A percentile compares a stretch with the other conserved stretches of the same genome.
Conservation (phyloP, 1,284 basidiomycete species). For the Ganoderma boninense region DNA sequence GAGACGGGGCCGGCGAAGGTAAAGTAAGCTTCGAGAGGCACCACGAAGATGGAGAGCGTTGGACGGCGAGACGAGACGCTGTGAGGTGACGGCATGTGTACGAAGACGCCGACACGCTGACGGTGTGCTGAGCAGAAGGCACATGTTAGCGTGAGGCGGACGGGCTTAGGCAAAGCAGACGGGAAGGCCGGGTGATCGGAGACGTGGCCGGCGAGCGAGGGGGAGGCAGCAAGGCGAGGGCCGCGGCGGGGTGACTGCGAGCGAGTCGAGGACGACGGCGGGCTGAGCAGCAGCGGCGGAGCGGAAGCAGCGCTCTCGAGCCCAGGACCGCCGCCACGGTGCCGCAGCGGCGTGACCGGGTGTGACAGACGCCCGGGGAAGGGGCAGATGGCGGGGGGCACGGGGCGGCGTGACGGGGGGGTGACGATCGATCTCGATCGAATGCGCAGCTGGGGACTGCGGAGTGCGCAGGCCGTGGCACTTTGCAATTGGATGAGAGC, state of each 20-base stretch:
- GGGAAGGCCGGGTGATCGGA: not conserved
- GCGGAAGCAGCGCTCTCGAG: constrained; percentile 1
- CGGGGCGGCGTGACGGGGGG: constrained; percentile 20
- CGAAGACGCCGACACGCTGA: constrained; percentile 20
- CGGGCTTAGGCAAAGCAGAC: not conserved
- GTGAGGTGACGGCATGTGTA: constrained; percentile 8
- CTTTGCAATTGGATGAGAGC: constrained; percentile 36
- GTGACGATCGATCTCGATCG: constrained; percentile 30
- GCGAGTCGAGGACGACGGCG: constrained; percentile 14
- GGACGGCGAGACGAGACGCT: constrained; percentile 16
- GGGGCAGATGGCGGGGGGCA: not conserved
- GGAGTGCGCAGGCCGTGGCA: constrained; percentile 34
- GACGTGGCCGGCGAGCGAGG: not conserved
- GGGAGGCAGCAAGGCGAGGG: not conserved
- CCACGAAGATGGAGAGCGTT: constrained; percentile 15
- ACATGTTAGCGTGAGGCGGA: constrained; percentile 2
- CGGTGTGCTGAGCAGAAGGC: constrained; percentile 20
- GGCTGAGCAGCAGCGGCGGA: constrained; percentile 4
- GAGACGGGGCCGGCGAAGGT: constrained; percentile 18
- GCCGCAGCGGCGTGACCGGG: constrained; percentile 20
- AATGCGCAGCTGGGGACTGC: constrained; percentile 35
- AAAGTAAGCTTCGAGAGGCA: constrained; percentile 21
- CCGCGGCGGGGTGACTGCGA: constrained; percentile 8
- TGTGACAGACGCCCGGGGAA: constrained; percentile 7
- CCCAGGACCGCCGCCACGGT: constrained; percentile 16